Evolutionary conservation across 1,284 basidiomycete species (phyloP), one percentile per base, ranked within the genome.

Genomic region (Pulveroboletus sp.): DNA sequence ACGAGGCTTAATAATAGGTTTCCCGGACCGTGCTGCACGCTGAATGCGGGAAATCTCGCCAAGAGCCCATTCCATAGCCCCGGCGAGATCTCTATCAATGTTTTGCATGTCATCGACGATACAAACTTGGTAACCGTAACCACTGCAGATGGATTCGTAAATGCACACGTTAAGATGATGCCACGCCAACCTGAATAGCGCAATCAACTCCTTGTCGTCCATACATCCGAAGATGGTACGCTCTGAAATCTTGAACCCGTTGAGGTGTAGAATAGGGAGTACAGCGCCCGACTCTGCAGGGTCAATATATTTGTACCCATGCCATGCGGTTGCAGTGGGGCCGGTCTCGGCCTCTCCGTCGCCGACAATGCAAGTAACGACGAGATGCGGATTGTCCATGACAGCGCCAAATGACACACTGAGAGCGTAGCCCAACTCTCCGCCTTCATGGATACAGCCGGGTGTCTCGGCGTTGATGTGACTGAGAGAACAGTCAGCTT

Each of bases 241-340:
- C 68, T 95, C 91, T 6, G 89, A 91, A 59, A 96, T 95, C 79
- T 94, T 89, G 81, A 88, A 91, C 18, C 86, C 85, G 62, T 94
- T 94, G 57, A 89, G 82, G 68, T 95, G 91, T 3, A 96, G 79
- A 63, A 96, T 91, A 22, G 93, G 94, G 25, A 96, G 76, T 17
- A 96, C 91, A 0, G 92, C 92, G 24, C 94, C 93, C 10, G 86
- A 90, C 73, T 94, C 92, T n/a, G 81, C 83, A n/a, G 94, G 92
- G 69, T 96, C 91, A 67, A 96, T 84, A 71, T 89, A 96, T 77
- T 92, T 95, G 83, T 83, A 89, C 3, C 81, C 86, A 67, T 93
- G 90, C 90, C 91, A 94, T 1, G 89, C 89, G 5, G 87, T 81
- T 7, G 91, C 91, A 26, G 91, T 92, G 0, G 91, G 91, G 3